Evolutionary conservation across 2,329 filamentous ascomycete genomes (phyloP).

Genomic region (Lachnellula cervina): DNA sequence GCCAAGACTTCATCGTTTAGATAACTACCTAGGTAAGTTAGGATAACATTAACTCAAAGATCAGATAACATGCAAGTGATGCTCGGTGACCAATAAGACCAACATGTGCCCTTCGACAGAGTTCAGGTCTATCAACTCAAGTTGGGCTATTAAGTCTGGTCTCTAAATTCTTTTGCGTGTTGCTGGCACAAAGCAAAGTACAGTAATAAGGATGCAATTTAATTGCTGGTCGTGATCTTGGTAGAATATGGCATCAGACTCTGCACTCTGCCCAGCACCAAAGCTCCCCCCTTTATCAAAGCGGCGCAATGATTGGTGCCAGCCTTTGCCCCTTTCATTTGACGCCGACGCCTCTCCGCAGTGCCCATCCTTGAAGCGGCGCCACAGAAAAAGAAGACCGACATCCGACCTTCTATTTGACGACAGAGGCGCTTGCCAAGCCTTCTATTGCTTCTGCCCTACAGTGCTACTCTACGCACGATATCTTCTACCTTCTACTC

Average conservation of each 20-base stretch:
- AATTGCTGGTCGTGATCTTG: not conserved
- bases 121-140: not conserved
- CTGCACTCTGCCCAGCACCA: not conserved
- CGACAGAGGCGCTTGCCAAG: not conserved
- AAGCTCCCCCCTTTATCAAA: not conserved
- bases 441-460: not conserved
- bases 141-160: no score
- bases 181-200: not conserved
- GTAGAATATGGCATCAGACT: not conserved
- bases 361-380: no score
- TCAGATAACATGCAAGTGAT: no score
- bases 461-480: not conserved
- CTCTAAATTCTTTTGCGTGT: not conserved
- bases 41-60: no score
- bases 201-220: not conserved
- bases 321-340: not conserved
- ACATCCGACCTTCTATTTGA: not conserved
- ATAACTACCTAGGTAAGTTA: no score
- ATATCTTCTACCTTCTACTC: not conserved
- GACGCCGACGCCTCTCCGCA: not conserved
- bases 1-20: no score
- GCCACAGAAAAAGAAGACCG: not conserved
- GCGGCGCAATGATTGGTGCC: not conserved
- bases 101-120: no score
- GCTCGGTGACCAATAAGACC: no score